phyloP scores from a whole-genome alignment of 2,329 filamentous ascomycete genomes.

The Nemania abortiva region DNA sequence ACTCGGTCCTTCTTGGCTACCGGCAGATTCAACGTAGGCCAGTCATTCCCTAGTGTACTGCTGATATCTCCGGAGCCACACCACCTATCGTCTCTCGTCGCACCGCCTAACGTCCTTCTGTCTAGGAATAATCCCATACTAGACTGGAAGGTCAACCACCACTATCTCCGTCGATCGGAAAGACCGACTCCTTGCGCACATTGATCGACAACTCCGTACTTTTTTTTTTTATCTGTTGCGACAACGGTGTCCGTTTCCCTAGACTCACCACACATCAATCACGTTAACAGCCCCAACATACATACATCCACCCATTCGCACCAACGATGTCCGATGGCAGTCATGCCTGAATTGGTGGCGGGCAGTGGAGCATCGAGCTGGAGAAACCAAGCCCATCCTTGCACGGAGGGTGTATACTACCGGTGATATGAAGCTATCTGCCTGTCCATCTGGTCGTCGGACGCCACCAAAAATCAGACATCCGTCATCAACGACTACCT shows the following conservation, averaged over 20 bases:
- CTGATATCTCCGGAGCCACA: constrained; percentile 14
- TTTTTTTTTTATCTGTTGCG: background rate
- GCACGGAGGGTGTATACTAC: constrained; percentile 14
- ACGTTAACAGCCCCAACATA: background rate
- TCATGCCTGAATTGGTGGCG: constrained; percentile 9
- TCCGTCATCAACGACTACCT: constrained; percentile 3
- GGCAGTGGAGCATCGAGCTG: constrained; percentile 17
- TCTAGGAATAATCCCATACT: background rate
- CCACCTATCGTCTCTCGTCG: constrained; percentile 19
- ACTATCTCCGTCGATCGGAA: constrained; percentile 12
- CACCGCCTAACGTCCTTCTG: constrained; percentile 16
- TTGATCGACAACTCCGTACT: constrained; percentile 11
- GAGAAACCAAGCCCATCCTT: constrained; percentile 4
- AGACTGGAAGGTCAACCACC: constrained; percentile 1
- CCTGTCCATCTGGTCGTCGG: background rate
- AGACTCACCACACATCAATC: background rate
- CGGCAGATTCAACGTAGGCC: constrained; percentile 24
- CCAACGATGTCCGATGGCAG: constrained; percentile 5
- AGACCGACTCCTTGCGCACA: constrained; percentile 10
- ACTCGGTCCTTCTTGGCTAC: constrained; percentile 29
- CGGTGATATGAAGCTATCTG: constrained; percentile 4
- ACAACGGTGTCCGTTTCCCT: background rate
- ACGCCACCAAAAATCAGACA: constrained; percentile 9
- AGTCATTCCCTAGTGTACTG: constrained; percentile 16
- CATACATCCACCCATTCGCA: background rate